Base-by-base conservation (phyloP, 306 rosid species). In the Pterocarpus macrocarpus region DNA sequence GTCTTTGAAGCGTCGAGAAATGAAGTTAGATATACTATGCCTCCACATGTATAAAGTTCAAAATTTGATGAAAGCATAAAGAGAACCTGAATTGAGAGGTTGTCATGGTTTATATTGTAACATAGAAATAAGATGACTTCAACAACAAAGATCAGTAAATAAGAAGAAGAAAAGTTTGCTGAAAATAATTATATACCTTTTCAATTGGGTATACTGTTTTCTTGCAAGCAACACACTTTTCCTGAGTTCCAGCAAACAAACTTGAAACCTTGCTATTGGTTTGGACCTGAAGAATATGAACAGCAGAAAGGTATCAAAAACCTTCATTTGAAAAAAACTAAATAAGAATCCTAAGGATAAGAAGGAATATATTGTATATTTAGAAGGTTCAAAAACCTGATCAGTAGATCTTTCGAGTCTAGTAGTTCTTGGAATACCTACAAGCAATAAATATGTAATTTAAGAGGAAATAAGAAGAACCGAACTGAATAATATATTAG, bases 131-230 rank as follows among this genome's bases (percentile, higher is more conserved):
- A 22, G 28, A 22, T 22, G 28, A 22, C 28, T 22, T 22, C 28
- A 22, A 22, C 28, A 22, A 22, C 28, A 43, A 38, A 43, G 47
- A 43, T 43, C 6, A 43, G 47, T 43, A 7, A 7, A 43, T 44
- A 75, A 15, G 0, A 16, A 15, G 0, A 16, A 44, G 15, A 38
- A 8, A 81, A 77, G 52, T 55, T 30, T 65, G n/a, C 39, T 32
- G 66, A 77, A 33, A 28, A 39, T 32, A 59, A 30, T 5, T 7
- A 28, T 15, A 59, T 84, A 92, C 99, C 98, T 90, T 93, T 86
- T 95, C 99, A 81, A 91, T 91, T 43, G 97, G 99, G 82, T 93
- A 95, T 69, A 93, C 97, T 34, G 96, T 95, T 83, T 87, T 93
- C 68, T 86, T 79, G 94, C 99, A 95, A 66, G 87, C 85, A 80